phyloP scores from a whole-genome alignment of 306 rosid species.

The Vigna hirtella region DNA sequence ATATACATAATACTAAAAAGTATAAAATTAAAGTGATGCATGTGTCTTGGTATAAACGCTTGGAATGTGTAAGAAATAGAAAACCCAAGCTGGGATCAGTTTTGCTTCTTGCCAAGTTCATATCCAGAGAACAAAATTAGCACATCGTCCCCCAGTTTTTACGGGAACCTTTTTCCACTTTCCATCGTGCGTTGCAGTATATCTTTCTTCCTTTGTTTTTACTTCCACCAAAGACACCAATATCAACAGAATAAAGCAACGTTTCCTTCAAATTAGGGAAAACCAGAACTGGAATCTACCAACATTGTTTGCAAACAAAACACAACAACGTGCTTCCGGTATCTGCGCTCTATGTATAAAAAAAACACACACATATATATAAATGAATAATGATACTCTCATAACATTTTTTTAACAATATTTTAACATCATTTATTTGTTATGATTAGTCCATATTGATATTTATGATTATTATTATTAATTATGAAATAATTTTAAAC shows the following conservation, averaged over 20 bases:
- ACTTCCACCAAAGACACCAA: neutral
- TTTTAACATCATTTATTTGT: too few relatives aligned
- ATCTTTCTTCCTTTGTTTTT: neutral
- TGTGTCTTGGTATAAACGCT: neutral
- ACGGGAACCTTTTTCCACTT: conserved; percentile 25
- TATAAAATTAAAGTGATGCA: neutral
- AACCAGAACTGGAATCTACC: neutral
- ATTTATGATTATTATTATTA: too few relatives aligned
- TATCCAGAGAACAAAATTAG: conserved; percentile 30
- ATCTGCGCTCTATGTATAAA: neutral
- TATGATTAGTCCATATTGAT: too few relatives aligned
- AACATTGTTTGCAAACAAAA: neutral
- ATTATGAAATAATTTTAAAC: too few relatives aligned
- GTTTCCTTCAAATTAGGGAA: conserved; percentile 17
- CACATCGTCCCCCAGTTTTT: neutral
- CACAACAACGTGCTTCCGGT: neutral
- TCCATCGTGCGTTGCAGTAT: neutral
- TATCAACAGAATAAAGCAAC: conserved; percentile 21
- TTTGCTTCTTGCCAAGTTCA: conserved; percentile 9
- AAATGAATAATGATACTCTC: too few relatives aligned
- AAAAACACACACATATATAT: too few relatives aligned
- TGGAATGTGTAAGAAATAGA: neutral
- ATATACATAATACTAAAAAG: neutral
- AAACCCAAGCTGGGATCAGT: neutral
- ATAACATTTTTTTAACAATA: too few relatives aligned